Base-by-base conservation (phyloP, 2,329 filamentous ascomycete genomes). In the Penicillium decumbens region DNA sequence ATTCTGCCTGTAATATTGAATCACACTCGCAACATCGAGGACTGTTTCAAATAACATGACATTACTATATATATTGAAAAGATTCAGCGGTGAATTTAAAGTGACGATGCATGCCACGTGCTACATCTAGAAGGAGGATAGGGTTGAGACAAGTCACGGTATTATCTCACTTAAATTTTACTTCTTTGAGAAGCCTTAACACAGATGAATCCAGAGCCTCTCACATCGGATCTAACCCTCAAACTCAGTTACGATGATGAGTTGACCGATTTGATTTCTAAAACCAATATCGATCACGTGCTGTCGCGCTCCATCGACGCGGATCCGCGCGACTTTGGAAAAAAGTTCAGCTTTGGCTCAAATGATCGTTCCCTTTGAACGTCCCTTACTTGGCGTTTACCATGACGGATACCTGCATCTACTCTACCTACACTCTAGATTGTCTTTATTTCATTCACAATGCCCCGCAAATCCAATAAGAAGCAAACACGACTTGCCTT, bases 401-500 rank as follows among this genome's bases (percentile, higher is more conserved):
- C 10, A 32, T 43, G 38, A 35, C 10, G 6, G 27, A 18, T 23
- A 39, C 15, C 15, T 25, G 15, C 9, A 43, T 12, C 13, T 12
- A 10, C 13, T 2, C 10, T 4, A n/a, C 4, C 7, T 4, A n/a
- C 6, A 12, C 10, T 32, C 13, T 24, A 15, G 6, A 20, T 20
- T 37, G 18, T 13, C 23, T 15, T 30, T 43, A 28, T 41, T 28
- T 47, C 42, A 45, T 43, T 49, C 43, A 43, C 24, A 9, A 69
- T 69, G 67, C 62, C 66, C 51, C 63, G 65, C 58, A 65, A 57
- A 44, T 54, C 58, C 39, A 55, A 56, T 39, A 68, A 67, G 54
- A 70, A 70, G 56, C 73, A 76, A 59, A 71, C 72, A 43, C 71
- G 69, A 41, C 66, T 76, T 33, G 57, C 69, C n/a, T 75, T 75